A percentile compares a stretch with the other conserved stretches of the same genome.
Evolutionary conservation across 2,329 filamentous ascomycete genomes (phyloP).

Genomic region (Colletotrichum cordylinicola): DNA sequence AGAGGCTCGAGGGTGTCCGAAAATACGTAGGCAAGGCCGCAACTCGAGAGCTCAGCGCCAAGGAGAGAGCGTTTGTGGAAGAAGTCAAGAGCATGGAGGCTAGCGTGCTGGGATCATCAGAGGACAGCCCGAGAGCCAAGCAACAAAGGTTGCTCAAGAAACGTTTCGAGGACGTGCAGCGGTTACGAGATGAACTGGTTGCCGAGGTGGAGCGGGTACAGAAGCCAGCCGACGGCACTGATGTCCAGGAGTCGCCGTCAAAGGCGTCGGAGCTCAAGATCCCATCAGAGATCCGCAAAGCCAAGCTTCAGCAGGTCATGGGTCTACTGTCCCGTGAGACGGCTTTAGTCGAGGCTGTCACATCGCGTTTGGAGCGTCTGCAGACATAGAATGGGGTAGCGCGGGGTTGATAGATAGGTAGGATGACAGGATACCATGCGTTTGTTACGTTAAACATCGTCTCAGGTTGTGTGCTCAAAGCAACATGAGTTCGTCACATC

Average conservation of each 20-base stretch:
- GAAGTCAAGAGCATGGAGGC: conserved; percentile 60
- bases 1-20: conserved; percentile 65
- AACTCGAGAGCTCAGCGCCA: conserved; percentile 47
- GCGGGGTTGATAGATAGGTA: neutral
- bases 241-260: conserved; percentile 31
- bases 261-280: conserved; percentile 54
- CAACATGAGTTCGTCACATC: neutral
- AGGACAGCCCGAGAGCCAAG: neutral
- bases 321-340: conserved; percentile 69
- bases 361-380: conserved; percentile 65
- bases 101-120: conserved; percentile 42
- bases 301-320: conserved; percentile 69
- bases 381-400: conserved; percentile 27
- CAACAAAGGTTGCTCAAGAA: conserved; percentile 54
- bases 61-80: conserved; percentile 51
- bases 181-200: conserved; percentile 57
- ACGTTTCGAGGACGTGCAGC: conserved; percentile 62
- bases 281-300: conserved; percentile 64
- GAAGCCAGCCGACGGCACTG: conserved; percentile 26
- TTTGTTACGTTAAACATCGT: neutral
- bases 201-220: conserved; percentile 55
- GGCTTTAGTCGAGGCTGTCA: conserved; percentile 71
- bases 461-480: neutral
- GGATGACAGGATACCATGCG: conserved; percentile 5
- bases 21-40: conserved; percentile 47